Conservation (phyloP, 768 basidiomycete genomes). For the Gloeostereum incarnatum region DNA sequence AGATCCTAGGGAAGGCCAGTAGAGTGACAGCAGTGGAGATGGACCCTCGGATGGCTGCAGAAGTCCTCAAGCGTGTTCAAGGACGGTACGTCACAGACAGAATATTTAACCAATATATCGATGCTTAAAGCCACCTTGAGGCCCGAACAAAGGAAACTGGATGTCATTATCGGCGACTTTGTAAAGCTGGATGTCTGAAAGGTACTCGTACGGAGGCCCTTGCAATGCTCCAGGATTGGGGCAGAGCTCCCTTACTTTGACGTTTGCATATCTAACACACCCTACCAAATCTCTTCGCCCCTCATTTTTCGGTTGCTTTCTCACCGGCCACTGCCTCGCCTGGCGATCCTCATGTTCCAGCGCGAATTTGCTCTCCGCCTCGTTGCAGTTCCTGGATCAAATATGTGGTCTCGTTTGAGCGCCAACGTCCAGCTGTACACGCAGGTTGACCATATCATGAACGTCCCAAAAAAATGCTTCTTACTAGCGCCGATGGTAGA, state of each 20-base stretch:
- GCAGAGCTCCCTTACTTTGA: constrained; percentile 98
- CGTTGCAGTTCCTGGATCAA: constrained; percentile 73
- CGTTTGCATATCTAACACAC: constrained; percentile 98
- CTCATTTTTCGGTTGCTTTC: constrained; percentile 96
- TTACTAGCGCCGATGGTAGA: constrained; percentile 94
- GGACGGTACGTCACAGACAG: constrained; percentile 95
- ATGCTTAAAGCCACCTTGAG: constrained; percentile 30
- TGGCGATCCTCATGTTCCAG: constrained; percentile 99
- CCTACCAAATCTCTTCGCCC: constrained; percentile 98
- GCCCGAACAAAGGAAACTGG: constrained; percentile 91
- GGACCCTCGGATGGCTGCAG: constrained; percentile 99
- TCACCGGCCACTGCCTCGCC: constrained; percentile 88
- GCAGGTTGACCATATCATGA: constrained; percentile 93
- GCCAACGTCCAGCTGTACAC: constrained; percentile 98
- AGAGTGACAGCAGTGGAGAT: constrained; percentile 92
- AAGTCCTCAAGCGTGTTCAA: constrained; percentile 93
- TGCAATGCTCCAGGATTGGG: too few relatives aligned
- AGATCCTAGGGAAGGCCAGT: constrained; percentile 89
- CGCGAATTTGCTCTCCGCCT: constrained; percentile 95
- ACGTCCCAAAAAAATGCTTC: constrained; percentile 96
- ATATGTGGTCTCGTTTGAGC: constrained; percentile 87
- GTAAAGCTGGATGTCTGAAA: too few relatives aligned
- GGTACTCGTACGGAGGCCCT: too few relatives aligned
- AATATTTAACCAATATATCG: constrained; percentile 1
- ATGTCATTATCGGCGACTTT: constrained; percentile 95